Evolutionary conservation across 768 basidiomycete species (phyloP).

Genomic region (Cystobasidium tubakii): DNA sequence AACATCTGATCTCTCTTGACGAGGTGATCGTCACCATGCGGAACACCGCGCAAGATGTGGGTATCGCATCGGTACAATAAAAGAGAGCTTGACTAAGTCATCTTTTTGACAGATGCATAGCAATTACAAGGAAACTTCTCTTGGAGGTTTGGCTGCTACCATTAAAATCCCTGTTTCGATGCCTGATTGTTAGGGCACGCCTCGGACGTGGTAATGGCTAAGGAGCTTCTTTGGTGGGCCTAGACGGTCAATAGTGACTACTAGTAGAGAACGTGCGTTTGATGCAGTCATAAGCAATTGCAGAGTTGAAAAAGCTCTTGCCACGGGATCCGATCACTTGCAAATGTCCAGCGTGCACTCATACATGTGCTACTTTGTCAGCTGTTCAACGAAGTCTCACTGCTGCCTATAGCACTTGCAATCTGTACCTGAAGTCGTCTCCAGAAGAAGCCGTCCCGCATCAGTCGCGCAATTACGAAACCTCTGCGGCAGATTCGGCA

Average conservation of each 20-base stretch:
- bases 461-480: neutral
- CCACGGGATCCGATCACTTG: too few relatives aligned
- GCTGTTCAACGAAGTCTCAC: too few relatives aligned
- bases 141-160: conserved; percentile 57
- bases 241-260: too few relatives aligned
- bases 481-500: neutral
- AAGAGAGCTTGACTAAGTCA: neutral
- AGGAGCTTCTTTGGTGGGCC: too few relatives aligned
- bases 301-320: too few relatives aligned
- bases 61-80: neutral
- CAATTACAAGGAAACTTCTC: conserved; percentile 91
- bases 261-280: too few relatives aligned
- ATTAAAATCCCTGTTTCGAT: conserved; percentile 37
- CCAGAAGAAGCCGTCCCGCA: neutral
- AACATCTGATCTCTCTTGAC: conserved; percentile 79
- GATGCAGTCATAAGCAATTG: too few relatives aligned
- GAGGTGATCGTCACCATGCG: conserved; percentile 95
- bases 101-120: conserved; percentile 62
- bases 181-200: neutral
- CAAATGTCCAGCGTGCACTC: too few relatives aligned
- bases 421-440: too few relatives aligned
- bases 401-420: too few relatives aligned
- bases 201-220: too few relatives aligned
- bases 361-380: too few relatives aligned
- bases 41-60: conserved; percentile 65